Base-by-base conservation (phyloP, 768 basidiomycete species). In the Lactarius psammicola region DNA sequence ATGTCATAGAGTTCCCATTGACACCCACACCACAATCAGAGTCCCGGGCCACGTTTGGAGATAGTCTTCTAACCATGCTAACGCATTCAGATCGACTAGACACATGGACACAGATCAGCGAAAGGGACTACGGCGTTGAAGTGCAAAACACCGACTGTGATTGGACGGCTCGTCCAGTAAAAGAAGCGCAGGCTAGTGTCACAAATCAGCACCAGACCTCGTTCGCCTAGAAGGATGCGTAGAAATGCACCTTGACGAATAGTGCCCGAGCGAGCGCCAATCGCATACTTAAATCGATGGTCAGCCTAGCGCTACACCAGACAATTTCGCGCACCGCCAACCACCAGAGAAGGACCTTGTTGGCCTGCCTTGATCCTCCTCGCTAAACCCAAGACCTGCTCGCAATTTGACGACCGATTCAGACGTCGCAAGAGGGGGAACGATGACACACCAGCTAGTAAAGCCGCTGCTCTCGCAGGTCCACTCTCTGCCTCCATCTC, bases 401-500 rank as follows among this genome's bases (percentile, higher is more conserved):
- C 53, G 54, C 49, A 36, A 30, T 59, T 49, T 58, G 30, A 64
- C n/a, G 30, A 34, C 42, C 64, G 18, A 23, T 13, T 36, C 26
- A 44, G 2, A 59, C 56, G 9, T 23, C 36, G 23, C 17, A 26
- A 40, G 26, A 11, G 38, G 11, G n/a, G 20, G 15, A 60, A 53
- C 2, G 8, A 6, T 46, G 4, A 70, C 76, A 60, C 70, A 90
- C 91, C 96, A 26, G 94, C 94, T 31, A 98, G 81, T 31, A 99
- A 78, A 23, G 92, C 84, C 17, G 94, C 93, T 26, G 96, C 95
- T 55, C 97, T 79, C 8, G 94, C 89, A n/a, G 97, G 97, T 3
- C 95, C 97, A 74, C 91, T 96, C 74, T 92, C 96, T 3, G 96
- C 96, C 70, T 99, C 97, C 88, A 99, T 98, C 57, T 99, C 97